Evolutionary conservation across 768 basidiomycete genomes (phyloP), one percentile per base, ranked within the genome.

Genomic region (Leccinum variicolor): DNA sequence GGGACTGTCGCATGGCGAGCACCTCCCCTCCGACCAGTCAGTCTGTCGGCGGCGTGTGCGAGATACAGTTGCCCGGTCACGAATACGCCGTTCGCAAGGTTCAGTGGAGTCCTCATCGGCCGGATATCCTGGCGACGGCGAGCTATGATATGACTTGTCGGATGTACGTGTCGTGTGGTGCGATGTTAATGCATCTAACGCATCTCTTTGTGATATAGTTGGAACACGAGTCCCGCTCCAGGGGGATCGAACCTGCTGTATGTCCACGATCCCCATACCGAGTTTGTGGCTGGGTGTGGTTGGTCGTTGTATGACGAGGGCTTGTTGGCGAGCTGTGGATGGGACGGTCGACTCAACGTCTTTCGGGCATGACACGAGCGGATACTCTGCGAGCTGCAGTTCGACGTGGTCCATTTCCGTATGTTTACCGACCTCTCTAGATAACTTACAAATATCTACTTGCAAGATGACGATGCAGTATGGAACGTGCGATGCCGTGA

Each of bases 121-220:
- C 85, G 4, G 87, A 90, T 59, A 65, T 90, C 14, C 75, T 92
- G 23, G 87, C 88, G 17, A 83, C 81, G 33, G 81, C 83, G 39
- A 87, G 89, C 66, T 95, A 98, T 74, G 96, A 98, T 69, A 98
- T 98, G 96, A 94, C 94, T 1, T 93, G 89, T 72, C 80, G 92
- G 70, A 80, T 95, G 89, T 97, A 77, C 69, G 87, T 81, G 29
- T 11, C 51, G 59, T 43, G n/a, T 43, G 21, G 56, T 45, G 36
- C 52, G 49, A 19, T 54, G 1, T 49, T 15, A 17, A 46, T 14
- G 34, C 28, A 21, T 8, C 41, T 57, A 46, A 63, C 48, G 15
- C 25, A 11, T n/a, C 13, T 34, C 10, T 47, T 53, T 41, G 23
- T 55, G 53, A 36, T 58, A 9, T 58, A 90, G 92, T 63, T 94